Evolutionary conservation across 768 basidiomycete genomes (phyloP), one percentile per base, ranked within the genome.

Genomic region (Boletus bicolor): DNA sequence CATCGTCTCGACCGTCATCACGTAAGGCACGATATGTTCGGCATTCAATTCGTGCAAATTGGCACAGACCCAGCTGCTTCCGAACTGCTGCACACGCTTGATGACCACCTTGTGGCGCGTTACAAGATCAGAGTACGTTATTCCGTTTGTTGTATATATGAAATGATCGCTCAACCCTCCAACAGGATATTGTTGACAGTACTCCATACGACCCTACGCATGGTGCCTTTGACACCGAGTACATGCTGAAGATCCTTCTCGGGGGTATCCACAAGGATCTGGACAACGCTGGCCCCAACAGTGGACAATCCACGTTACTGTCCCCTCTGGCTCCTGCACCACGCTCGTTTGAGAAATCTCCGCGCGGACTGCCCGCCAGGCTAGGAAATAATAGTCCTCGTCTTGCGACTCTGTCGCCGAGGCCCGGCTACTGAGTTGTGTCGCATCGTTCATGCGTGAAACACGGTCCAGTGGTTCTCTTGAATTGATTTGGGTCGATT

Each of bases 41-140:
- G 79, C 10, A 68, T 81, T 30, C 76, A 77, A 41, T 77, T 81
- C 38, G 68, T 81, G 36, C 79, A 80, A 58, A 75, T 80, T 24
- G 79, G 79, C 0, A 66, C 70, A 3, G 72, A 72, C 49, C 53
- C 59, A 1, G 74, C 51, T 47, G 76, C 78, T 3, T 58, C 76
- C 1, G 74, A 73, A 43, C 68, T 77, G 14, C 56, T 79, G 36
- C 73, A 73, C 55, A 69, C 62, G 17, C 67, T 79, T 1, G 77
- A 79, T 47, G 72, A 77, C 56, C 71, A 73, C 15, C 66, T 79
- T 9, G 58, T 59, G 48, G 42, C 17, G 1, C 65, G 58, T 4
- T 73, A 71, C 64, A 66, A 64, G 49, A 72, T 73, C 53, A 65
- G 71, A 57, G 70, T 73, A 58, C 10, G 43, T 54, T 6, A 9